Conservation (phyloP, 495 filamentous ascomycete genomes). For the Penicillium bialowiezense region DNA sequence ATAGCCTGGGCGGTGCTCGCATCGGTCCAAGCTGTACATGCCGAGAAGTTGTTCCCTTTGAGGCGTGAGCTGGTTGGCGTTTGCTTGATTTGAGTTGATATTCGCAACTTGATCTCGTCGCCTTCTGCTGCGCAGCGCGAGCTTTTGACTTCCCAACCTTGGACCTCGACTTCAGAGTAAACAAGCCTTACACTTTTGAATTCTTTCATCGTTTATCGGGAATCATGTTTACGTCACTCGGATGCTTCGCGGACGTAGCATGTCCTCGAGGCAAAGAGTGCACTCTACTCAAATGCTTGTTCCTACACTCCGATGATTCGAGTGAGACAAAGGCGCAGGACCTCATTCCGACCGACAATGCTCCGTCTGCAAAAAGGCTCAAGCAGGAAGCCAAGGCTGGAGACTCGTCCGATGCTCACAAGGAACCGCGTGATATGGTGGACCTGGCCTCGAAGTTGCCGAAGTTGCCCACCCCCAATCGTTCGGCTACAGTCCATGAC, state of each 20-base stretch:
- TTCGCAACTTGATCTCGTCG: too few relatives aligned
- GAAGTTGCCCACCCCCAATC: neutral
- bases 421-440: neutral
- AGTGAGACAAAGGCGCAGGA: neutral
- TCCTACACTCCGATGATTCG: constrained; percentile 43
- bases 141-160: too few relatives aligned
- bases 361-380: neutral
- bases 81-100: too few relatives aligned
- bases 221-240: constrained; percentile 65
- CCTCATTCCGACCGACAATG: neutral
- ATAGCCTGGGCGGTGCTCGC: too few relatives aligned
- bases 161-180: neutral
- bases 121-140: too few relatives aligned
- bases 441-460: neutral
- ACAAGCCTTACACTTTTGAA: neutral
- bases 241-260: constrained; percentile 60
- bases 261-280: constrained; percentile 62
- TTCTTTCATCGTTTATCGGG: neutral
- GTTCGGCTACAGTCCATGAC: neutral
- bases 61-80: too few relatives aligned
- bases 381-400: neutral
- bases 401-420: neutral
- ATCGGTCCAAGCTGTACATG: too few relatives aligned
- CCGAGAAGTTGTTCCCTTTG: too few relatives aligned
- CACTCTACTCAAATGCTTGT: constrained; percentile 56